Conservation (phyloP, 345 rosid species). For the Eucalyptus sp. region DNA sequence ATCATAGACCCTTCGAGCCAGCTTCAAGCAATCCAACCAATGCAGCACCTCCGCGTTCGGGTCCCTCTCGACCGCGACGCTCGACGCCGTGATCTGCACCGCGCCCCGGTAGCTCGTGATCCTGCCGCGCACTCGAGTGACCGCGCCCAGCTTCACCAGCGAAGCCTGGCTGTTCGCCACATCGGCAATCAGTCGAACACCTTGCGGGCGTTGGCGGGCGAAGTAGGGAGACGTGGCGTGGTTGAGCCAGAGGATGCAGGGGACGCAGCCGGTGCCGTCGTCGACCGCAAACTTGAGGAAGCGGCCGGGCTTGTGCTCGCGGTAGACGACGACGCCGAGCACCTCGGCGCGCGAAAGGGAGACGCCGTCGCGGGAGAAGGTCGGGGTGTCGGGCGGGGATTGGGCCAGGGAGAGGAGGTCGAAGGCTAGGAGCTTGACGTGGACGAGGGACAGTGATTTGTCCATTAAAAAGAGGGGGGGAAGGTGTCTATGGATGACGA, state of each 20-base stretch:
- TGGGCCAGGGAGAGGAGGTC: slow-evolving; percentile 31
- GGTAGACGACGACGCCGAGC: slow-evolving; percentile 40
- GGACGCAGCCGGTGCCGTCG: slow-evolving; percentile 57
- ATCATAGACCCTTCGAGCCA: slow-evolving; percentile 23
- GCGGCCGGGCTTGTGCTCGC: slow-evolving; percentile 32
- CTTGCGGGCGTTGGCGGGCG: slow-evolving; percentile 25
- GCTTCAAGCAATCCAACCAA: slow-evolving; percentile 56
- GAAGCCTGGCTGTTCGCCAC: slow-evolving; percentile 30
- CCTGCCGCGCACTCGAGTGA: slow-evolving; percentile 66
- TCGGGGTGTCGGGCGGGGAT: neutral
- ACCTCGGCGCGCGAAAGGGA: slow-evolving; percentile 50
- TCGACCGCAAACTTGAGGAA: slow-evolving; percentile 59
- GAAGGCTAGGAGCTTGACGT: slow-evolving; percentile 47
- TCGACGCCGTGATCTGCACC: slow-evolving; percentile 56
- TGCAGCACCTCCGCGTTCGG: slow-evolving; percentile 77
- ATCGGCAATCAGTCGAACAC: slow-evolving; percentile 35
- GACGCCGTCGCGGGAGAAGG: slow-evolving; percentile 16
- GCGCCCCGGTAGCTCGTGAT: slow-evolving; percentile 39
- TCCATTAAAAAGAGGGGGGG: neutral
- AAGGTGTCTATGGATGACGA: neutral
- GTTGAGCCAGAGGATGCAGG: slow-evolving; percentile 83
- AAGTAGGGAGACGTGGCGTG: slow-evolving; percentile 44
- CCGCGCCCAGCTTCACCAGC: slow-evolving; percentile 32
- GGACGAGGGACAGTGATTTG: slow-evolving; percentile 19
- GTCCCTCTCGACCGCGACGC: slow-evolving; percentile 56